Base-by-base conservation (phyloP, 768 basidiomycete genomes). In the Boletus tylopilopsis region DNA sequence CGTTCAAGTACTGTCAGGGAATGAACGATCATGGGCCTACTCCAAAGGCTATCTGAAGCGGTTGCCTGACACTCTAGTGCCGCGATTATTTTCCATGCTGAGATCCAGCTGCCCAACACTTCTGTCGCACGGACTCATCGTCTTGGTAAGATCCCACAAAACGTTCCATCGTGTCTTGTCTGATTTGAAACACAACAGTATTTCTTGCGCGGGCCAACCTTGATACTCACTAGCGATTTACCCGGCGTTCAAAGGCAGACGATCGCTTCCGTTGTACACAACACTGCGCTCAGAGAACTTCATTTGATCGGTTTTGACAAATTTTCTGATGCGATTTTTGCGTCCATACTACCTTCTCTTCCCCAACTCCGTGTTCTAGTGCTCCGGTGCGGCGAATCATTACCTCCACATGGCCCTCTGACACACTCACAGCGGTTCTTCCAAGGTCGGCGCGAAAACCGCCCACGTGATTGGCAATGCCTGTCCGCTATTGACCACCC, bases 161-260 rank as follows among this genome's bases (percentile, higher is more conserved):
- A 19, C 24, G 4, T 23, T 37, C 2, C 12, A 18, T 25, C 2
- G 18, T 23, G 15, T 39, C n/a, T 42, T 53, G 21, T 29, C 42
- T 30, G 24, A 47, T 9, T 35, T 49, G 7, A 55, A 15, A 33
- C 6, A 16, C 13, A 11, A 24, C 55, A 86, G 82, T 74, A 81
- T 61, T 81, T 87, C 58, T 54, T 86, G 29, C 76, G 80, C 15
- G 83, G 85, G 0, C 58, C 71, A 10, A 70, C 74, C 1, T 62
- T 87, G 36, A 54, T 65, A 2, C 69, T 87, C 22, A 71, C 73
- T 11, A 68, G 66, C 33, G 73, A 74, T 19, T 56, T 85, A 19
- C 75, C 82, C 4, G 80, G 79, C 11, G 78, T 86, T 5, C 72
- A 68, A 34, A 72, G 68, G 46, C 67, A 64, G 47, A 84, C 84